Conservation (phyloP, 345 rosid genomes). For the Acer yangbiense region DNA sequence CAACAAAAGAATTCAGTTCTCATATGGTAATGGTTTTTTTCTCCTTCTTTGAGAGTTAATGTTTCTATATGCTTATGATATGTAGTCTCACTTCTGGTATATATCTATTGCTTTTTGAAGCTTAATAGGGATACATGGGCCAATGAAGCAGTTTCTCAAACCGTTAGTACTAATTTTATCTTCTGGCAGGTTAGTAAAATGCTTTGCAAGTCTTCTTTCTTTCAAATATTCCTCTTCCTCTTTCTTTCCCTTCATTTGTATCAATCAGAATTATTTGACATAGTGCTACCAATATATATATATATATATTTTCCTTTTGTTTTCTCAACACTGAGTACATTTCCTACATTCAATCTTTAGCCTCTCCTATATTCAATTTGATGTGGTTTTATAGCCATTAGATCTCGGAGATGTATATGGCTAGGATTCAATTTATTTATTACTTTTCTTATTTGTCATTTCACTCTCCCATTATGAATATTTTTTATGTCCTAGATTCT, state of each 20-base stretch:
- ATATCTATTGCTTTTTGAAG: constrained; percentile 48
- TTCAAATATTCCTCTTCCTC: not conserved
- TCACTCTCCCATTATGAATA: not conserved
- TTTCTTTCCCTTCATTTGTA: not conserved
- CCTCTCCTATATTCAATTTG: not conserved
- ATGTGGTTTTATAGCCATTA: not conserved
- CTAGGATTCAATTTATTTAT: no score
- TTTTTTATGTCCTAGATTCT: not conserved
- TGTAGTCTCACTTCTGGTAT: constrained; percentile 6
- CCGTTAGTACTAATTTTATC: constrained; percentile 81
- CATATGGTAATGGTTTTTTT: constrained; percentile 62
- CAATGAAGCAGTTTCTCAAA: constrained; percentile 90
- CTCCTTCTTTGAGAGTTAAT: constrained; percentile 8
- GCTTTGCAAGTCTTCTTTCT: not conserved
- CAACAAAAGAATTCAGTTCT: constrained; percentile 89
- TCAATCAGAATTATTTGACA: not conserved
- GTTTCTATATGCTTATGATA: not conserved
- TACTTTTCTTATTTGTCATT: not conserved
- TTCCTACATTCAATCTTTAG: not conserved
- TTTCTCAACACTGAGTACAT: not conserved
- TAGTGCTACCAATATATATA: not conserved
- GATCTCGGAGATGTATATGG: not conserved
- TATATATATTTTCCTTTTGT: not conserved
- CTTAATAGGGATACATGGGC: constrained; percentile 99
- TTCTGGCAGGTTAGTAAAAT: constrained; percentile 86